phyloP scores from a whole-genome alignment of 768 basidiomycete species.

The Auricularia sp. region DNA sequence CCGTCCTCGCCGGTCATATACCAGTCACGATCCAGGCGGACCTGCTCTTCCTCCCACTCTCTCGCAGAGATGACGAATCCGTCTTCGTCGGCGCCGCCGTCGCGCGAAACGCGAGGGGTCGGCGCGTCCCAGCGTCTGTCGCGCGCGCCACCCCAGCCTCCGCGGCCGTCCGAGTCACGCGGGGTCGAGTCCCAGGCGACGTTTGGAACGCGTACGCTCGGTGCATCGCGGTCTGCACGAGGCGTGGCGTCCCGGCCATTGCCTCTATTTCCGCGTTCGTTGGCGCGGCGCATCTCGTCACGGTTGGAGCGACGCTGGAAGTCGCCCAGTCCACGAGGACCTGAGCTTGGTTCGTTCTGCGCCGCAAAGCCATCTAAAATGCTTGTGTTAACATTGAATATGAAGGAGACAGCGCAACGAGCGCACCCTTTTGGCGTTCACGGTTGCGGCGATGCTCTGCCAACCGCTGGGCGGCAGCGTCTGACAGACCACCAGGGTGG shows the following conservation, averaged over 20 bases:
- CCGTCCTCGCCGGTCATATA: conserved; percentile 88
- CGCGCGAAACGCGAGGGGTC: conserved; percentile 60
- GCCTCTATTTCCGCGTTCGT: conserved; percentile 27
- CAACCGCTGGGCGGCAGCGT: conserved; percentile 54
- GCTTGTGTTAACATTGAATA: not conserved
- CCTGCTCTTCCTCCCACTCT: conserved; percentile 98
- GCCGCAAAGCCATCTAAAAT: conserved; percentile 64
- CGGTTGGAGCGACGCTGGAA: conserved; percentile 90
- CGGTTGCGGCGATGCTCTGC: conserved; percentile 67
- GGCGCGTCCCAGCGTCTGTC: conserved; percentile 71
- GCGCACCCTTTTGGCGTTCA: conserved; percentile 58
- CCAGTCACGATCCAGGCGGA: conserved; percentile 89
- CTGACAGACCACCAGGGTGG: conserved; percentile 81
- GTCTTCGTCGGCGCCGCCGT: conserved; percentile 60
- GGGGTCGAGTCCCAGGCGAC: conserved; percentile 94
- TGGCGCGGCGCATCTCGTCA: conserved; percentile 35
- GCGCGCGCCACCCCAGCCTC: conserved; percentile 50
- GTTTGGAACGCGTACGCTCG: conserved; percentile 84
- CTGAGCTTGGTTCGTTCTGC: conserved; percentile 38
- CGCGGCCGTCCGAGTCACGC: conserved; percentile 38
- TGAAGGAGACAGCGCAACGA: not conserved
- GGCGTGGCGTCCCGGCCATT: conserved; percentile 54
- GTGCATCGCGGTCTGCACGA: conserved; percentile 56
- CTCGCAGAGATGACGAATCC: conserved; percentile 61
- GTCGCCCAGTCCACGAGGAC: conserved; percentile 74